Base-by-base conservation (phyloP, 257 asterid genomes). In the Linaria vulgaris region DNA sequence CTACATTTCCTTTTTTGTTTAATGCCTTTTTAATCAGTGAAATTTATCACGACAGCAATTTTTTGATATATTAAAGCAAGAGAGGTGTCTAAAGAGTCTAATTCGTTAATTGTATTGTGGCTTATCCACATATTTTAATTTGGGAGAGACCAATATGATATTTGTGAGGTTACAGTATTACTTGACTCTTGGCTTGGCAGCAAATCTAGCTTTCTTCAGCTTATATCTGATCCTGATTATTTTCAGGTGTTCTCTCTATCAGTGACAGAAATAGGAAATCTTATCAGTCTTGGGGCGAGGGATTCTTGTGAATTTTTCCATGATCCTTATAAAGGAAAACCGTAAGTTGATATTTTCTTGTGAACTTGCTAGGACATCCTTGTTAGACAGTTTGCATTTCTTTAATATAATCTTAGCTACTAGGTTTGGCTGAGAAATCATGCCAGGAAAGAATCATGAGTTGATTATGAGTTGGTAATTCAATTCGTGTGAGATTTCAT, bases 241-340 rank as follows among this genome's bases (percentile, higher is more conserved):
- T 50, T 73, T 59, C 91, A 89, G 99, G 81, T 92, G 27, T 92
- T 89, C 77, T 87, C 97, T 5, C 70, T 92, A 77, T 85, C 95
- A 0, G 96, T 92, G 25, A 56, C 82, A 56, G 99, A 92, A 76
- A 82, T 89, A 15, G 96, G 97, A 69, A 72, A 73, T 72, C 63
- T 89, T 11, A 84, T 92, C 61, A 83, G 96, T 82, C 94, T 92
- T 48, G 99, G 96, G 72, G 74, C 87, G 34, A 87, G 77, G 69
- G 96, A 79, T 61, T 89, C 96, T 45, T 89, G 99, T 70, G 99
- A 92, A 76, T 89, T 92, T 77, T 92, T 92, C 69, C 99, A 92
- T 17, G 99, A 92, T 69, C 99, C 99, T 39, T 54, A 54, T 67
- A 92, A 82, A 69, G 99, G 97, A 61, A 92, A 60, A 79, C 85